Evolutionary conservation across 192 early-diverging fungal genomes (phyloP).

Genomic region (Coemansia sp.): DNA sequence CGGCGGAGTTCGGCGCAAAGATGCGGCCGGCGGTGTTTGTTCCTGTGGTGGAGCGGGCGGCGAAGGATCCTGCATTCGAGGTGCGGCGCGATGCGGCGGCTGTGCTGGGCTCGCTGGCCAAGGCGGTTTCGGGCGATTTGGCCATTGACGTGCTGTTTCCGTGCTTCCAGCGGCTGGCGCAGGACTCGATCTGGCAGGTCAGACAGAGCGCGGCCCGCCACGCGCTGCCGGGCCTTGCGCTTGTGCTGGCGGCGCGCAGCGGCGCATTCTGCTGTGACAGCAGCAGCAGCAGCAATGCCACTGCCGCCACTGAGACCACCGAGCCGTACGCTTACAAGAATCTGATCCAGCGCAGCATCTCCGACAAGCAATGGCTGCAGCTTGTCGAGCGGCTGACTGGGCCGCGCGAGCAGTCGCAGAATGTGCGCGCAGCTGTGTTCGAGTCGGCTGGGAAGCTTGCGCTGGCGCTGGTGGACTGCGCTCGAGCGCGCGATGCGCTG

Average conservation of each 20-base stretch:
- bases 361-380: slow-evolving; percentile 52
- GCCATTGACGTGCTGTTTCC: slow-evolving; percentile 49
- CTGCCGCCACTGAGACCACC: slow-evolving; percentile 8
- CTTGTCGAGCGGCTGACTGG: slow-evolving; percentile 44
- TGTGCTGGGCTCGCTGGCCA: slow-evolving; percentile 46
- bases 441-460: slow-evolving; percentile 46
- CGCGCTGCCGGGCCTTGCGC: slow-evolving; percentile 52
- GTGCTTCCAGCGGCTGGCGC: slow-evolving; percentile 35
- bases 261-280: neutral
- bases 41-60: slow-evolving; percentile 48
- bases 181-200: slow-evolving; percentile 56
- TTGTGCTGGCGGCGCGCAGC: slow-evolving; percentile 34
- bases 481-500: slow-evolving; percentile 41
- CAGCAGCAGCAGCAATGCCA: neutral
- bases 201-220: slow-evolving; percentile 49
- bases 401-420: slow-evolving; percentile 52
- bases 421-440: slow-evolving; percentile 53
- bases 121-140: slow-evolving; percentile 48
- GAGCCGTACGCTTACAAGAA: slow-evolving; percentile 23
- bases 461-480: slow-evolving; percentile 48
- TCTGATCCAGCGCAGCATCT: slow-evolving; percentile 32
- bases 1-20: slow-evolving; percentile 38
- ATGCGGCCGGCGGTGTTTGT: slow-evolving; percentile 56
- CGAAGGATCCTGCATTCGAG: slow-evolving; percentile 45
- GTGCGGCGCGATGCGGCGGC: slow-evolving; percentile 56